phyloP scores from a whole-genome alignment of 495 filamentous ascomycete genomes.

The Hypoxylon crocopeplum region DNA sequence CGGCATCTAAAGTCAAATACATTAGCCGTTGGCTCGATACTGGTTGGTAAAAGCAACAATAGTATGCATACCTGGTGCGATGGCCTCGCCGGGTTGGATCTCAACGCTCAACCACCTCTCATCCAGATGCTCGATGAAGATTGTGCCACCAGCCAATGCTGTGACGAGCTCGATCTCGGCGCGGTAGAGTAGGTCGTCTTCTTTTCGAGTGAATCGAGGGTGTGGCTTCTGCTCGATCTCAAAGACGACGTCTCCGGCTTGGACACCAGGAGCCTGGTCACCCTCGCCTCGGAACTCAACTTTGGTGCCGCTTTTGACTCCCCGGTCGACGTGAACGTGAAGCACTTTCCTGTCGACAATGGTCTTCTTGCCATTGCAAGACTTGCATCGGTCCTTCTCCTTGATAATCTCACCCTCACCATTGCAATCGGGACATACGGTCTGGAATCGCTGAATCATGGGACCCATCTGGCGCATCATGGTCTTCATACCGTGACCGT shows the following conservation, averaged over 20 bases:
- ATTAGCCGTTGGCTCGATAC: slow-evolving; percentile 12
- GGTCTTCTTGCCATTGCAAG: slow-evolving; percentile 95
- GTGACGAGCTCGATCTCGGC: slow-evolving; percentile 96
- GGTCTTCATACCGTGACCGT: slow-evolving; percentile 96
- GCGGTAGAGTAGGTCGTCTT: slow-evolving; percentile 95
- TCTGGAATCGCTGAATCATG: slow-evolving; percentile 99
- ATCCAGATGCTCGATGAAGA: slow-evolving; percentile 95
- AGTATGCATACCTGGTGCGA: slow-evolving; percentile 79
- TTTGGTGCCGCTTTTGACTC: slow-evolving; percentile 91
- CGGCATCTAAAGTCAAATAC: slow-evolving; percentile 62
- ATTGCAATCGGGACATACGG: slow-evolving; percentile 96
- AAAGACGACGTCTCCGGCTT: slow-evolving; percentile 94
- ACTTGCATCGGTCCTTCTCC: slow-evolving; percentile 95
- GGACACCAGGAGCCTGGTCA: slow-evolving; percentile 92
- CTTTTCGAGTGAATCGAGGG: slow-evolving; percentile 90
- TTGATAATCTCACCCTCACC: slow-evolving; percentile 96
- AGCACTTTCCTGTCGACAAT: slow-evolving; percentile 96
- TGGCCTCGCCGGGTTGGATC: slow-evolving; percentile 91
- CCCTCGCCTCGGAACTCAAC: slow-evolving; percentile 96
- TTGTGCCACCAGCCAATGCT: slow-evolving; percentile 84
- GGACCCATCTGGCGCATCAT: slow-evolving; percentile 99
- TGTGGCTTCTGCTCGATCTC: slow-evolving; percentile 99
- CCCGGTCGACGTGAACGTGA: slow-evolving; percentile 95
- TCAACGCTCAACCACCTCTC: slow-evolving; percentile 94
- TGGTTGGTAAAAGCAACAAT: slow-evolving; percentile 19